A percentile compares a stretch with the other conserved stretches of the same genome.
These are phyloP conservation scores for Xylaria sp. DNA, from an alignment of 2,329 filamentous ascomycete genomes.

Conservation along the genomic window DNA sequence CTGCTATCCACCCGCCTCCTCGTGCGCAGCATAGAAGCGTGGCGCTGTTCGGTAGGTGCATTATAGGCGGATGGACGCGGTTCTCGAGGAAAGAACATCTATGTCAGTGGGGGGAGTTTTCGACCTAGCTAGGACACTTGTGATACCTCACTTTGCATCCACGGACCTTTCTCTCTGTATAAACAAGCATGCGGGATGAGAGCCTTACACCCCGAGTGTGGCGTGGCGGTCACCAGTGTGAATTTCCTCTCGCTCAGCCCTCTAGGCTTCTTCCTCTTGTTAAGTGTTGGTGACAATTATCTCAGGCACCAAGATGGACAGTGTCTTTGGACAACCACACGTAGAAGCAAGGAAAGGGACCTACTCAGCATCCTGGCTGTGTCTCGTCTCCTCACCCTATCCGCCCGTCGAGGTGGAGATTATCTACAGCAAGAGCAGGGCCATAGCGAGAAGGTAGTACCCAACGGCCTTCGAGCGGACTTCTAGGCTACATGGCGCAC, in stretches of 20 bases:
- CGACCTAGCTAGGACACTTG: constrained; percentile 5
- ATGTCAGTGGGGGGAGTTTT: constrained; percentile 5
- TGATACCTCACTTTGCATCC: constrained; percentile 1
- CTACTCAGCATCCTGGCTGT: not conserved
- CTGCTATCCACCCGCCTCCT: not conserved
- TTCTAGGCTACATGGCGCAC: not conserved
- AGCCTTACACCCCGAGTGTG: constrained; percentile 12
- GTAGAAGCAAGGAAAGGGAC: not conserved
- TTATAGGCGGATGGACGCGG: not conserved
- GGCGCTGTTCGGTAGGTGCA: not conserved
- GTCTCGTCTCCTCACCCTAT: not conserved
- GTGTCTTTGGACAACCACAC: not conserved
- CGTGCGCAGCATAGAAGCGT: not conserved
- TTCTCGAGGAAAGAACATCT: not conserved
- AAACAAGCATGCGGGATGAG: not conserved
- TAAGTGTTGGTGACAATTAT: not conserved
- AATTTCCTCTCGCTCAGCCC: constrained; percentile 17
- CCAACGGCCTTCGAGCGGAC: not conserved
- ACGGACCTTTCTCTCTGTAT: not conserved
- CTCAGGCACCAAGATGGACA: constrained; percentile 1
- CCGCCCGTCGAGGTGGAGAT: not conserved
- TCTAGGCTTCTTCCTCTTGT: constrained; percentile 4
- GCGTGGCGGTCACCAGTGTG: not conserved
- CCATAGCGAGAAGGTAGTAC: not conserved
- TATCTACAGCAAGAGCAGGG: not conserved